These are phyloP conservation scores for Clausena lansium DNA, from an alignment of 345 rosid genomes.

Conservation along the genomic window DNA sequence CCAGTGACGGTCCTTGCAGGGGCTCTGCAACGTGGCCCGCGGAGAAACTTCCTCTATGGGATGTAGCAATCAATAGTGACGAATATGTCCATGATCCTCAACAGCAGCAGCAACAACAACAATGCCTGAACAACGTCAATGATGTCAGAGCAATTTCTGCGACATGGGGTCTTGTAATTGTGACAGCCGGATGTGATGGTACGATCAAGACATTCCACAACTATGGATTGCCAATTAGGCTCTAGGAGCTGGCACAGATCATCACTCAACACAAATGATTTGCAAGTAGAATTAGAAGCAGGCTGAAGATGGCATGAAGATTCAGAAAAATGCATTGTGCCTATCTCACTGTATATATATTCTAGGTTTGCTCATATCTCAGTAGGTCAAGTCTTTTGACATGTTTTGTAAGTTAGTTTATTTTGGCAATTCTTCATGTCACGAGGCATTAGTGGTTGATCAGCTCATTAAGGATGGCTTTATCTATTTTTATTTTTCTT, in stretches of 20 bases:
- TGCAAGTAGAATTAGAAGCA: background rate
- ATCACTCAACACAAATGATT: no score
- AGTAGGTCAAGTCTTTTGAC: constrained; percentile 1
- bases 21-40: constrained; percentile 89
- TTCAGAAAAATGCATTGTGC: background rate
- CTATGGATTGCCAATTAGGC: constrained; percentile 60
- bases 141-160: constrained; percentile 22
- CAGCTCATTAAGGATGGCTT: background rate
- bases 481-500: background rate
- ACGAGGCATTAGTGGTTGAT: background rate
- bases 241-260: constrained; percentile 9
- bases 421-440: background rate
- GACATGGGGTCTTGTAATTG: constrained; percentile 82
- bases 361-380: background rate
- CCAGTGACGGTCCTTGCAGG: constrained; percentile 48
- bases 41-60: constrained; percentile 66
- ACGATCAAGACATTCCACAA: constrained; percentile 67
- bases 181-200: constrained; percentile 75
- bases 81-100: constrained; percentile 2
- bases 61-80: constrained; percentile 11
- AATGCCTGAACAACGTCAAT: background rate
- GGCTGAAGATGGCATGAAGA: background rate
- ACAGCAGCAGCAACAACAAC: constrained; percentile 7
- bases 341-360: background rate
- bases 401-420: background rate